A percentile compares a stretch with the other conserved stretches of the same genome.
These are phyloP conservation scores for Cadophora gregata DNA, from an alignment of 2,329 filamentous ascomycete species.

Conservation along the genomic window DNA sequence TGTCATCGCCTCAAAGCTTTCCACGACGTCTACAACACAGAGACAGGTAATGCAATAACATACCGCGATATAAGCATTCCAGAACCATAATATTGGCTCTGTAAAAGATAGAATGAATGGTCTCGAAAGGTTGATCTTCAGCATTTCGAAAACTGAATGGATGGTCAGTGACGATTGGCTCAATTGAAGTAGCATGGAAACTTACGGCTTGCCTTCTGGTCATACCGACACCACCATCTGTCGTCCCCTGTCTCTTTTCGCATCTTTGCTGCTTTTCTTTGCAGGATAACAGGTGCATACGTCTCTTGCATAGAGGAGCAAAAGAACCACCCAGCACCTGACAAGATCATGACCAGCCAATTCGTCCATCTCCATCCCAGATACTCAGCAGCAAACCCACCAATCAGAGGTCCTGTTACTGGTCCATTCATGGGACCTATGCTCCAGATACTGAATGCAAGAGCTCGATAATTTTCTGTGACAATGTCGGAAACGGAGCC, in stretches of 20 bases:
- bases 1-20: neutral
- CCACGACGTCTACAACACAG: neutral
- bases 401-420: slow-evolving; percentile 71
- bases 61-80: slow-evolving; percentile 69
- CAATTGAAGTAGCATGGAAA: slow-evolving; percentile 19
- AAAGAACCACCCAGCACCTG: slow-evolving; percentile 64
- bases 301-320: slow-evolving; percentile 73
- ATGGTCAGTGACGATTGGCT: slow-evolving; percentile 20
- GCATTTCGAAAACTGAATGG: slow-evolving; percentile 64
- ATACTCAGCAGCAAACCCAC: slow-evolving; percentile 78
- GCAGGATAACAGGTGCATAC: slow-evolving; percentile 74
- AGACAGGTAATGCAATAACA: slow-evolving; percentile 15
- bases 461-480: slow-evolving; percentile 77
- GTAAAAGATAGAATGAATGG: slow-evolving; percentile 79
- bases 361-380: slow-evolving; percentile 89
- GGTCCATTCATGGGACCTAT: slow-evolving; percentile 85
- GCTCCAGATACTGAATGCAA: slow-evolving; percentile 84
- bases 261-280: slow-evolving; percentile 66
- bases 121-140: slow-evolving; percentile 77
- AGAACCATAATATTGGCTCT: slow-evolving; percentile 80
- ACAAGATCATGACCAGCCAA: slow-evolving; percentile 79
- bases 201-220: slow-evolving; percentile 58
- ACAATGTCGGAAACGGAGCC: slow-evolving; percentile 85
- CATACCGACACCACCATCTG: slow-evolving; percentile 81
- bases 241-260: slow-evolving; percentile 74